Evolutionary conservation across 345 rosid genomes (phyloP), one percentile per base, ranked within the genome.

Genomic region (Clarkia xantiana): DNA sequence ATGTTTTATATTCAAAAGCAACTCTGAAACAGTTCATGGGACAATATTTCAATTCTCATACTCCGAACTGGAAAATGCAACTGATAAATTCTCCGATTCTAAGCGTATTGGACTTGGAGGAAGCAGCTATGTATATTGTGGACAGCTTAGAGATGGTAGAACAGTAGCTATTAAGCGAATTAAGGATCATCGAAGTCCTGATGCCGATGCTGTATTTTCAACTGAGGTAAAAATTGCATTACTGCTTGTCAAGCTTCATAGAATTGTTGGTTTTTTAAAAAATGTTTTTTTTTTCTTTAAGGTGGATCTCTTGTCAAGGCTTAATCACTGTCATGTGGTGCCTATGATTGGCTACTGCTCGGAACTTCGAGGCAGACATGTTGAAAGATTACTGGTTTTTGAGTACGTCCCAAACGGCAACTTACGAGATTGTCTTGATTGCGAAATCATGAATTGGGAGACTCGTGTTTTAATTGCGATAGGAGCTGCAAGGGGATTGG

Each of bases 401-500:
- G 96, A 91, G 54, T 80, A 73, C 66, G 64, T 91, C 84, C 72
- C 79, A 43, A 78, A 76, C 17, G 96, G 96, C 52, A 86, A 75
- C 55, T 63, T 91, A 42, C 79, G 98, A 71, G 94, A 81, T 60
- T 79, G 87, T 67, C 67, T 91, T 60, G 89, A 91, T 45, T 81
- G 89, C 41, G 87, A 75, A 74, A 78, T 59, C 45, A 64, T 84
- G 80, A 71, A 66, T 45, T 91, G 98, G 98, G 76, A 76, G 60
- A 76, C 78, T 25, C 81, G 98, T 58, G 72, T 84, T 67, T 55
- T 73, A n/a, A 68, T 91, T 17, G 98, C 94, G 25, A 75, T 86
- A 46, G 96, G 96, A 73, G 96, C 94, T 56, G 98, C 94, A 20
- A 84, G 88, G 74, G 98, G 98, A 10, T 79, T 91, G 44, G 96